These are phyloP conservation scores for Hypoxylon sp. DNA, from an alignment of 2,329 filamentous ascomycete species.

Conservation along the genomic window DNA sequence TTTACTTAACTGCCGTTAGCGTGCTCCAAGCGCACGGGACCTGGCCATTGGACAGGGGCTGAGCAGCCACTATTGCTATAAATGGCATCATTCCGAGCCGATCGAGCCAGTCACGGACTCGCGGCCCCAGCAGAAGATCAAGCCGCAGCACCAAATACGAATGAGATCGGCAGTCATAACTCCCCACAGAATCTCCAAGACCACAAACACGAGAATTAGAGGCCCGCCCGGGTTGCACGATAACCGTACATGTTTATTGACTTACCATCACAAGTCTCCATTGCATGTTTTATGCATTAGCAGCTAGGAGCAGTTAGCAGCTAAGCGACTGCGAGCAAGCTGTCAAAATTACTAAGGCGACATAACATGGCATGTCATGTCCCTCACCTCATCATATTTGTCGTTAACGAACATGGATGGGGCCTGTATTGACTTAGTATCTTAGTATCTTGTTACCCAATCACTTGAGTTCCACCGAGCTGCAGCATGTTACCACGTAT, in stretches of 20 bases:
- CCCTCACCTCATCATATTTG: constrained; percentile 32
- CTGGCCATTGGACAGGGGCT: constrained; percentile 21
- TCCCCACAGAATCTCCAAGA: constrained; percentile 39
- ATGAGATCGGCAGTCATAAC: constrained; percentile 39
- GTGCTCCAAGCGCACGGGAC: constrained; percentile 37
- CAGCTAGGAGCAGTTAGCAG: constrained; percentile 4
- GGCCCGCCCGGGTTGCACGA: constrained; percentile 39
- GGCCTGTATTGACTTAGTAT: constrained; percentile 24
- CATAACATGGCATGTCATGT: constrained; percentile 13
- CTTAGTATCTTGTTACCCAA: constrained; percentile 10
- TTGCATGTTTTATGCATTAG: constrained; percentile 28
- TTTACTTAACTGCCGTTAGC: constrained; percentile 42
- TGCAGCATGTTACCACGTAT: constrained; percentile 44
- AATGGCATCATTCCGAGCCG: constrained; percentile 37
- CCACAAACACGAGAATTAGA: constrained; percentile 38
- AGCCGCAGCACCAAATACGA: constrained; percentile 45
- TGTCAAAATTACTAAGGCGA: constrained; percentile 18
- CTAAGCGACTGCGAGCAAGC: constrained; percentile 7
- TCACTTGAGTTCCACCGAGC: constrained; percentile 29
- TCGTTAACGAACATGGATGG: constrained; percentile 35
- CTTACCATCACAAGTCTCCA: constrained; percentile 29
- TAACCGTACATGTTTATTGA: constrained; percentile 27
- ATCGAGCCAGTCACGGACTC: constrained; percentile 36
- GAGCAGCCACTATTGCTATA: constrained; percentile 37
- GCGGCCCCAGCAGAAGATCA: constrained; percentile 33